A percentile compares a stretch with the other conserved stretches of the same genome.
These are phyloP conservation scores for Rhodomyrtus tomentosa DNA, from an alignment of 345 rosid genomes.

Conservation along the genomic window DNA sequence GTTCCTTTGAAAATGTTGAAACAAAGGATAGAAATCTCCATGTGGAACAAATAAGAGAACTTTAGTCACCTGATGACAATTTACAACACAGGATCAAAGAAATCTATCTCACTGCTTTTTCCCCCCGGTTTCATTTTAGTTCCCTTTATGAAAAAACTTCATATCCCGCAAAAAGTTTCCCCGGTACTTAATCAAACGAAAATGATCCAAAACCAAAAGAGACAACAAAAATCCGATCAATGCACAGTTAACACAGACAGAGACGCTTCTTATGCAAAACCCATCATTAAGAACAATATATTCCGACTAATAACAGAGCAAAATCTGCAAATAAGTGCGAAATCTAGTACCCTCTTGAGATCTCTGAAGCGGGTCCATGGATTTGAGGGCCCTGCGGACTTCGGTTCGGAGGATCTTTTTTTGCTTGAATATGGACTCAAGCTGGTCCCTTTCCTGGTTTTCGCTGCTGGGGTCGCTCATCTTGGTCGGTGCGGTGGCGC, in stretches of 20 bases:
- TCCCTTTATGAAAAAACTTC: not conserved
- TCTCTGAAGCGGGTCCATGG: slow-evolving; percentile 68
- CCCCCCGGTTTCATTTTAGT: not conserved
- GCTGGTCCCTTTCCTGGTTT: not conserved
- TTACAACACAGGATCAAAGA: not conserved
- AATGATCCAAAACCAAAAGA: not conserved
- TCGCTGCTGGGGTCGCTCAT: slow-evolving; percentile 1
- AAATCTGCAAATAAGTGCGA: not conserved
- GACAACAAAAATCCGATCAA: not conserved
- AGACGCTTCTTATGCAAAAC: not conserved
- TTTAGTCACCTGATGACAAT: not conserved
- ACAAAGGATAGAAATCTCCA: not conserved
- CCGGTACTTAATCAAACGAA: not conserved
- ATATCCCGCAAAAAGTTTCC: not conserved
- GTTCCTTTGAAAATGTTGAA: not conserved
- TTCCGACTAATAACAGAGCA: not conserved
- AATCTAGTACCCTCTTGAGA: slow-evolving; percentile 46
- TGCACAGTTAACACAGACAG: not conserved
- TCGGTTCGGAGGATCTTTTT: slow-evolving; percentile 54
- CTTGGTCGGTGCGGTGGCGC: not conserved
- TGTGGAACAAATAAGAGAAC: not conserved
- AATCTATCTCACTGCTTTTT: not conserved
- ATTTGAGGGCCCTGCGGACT: slow-evolving; percentile 63
- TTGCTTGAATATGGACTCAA: slow-evolving; percentile 46
- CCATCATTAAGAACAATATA: not conserved